phyloP scores from a whole-genome alignment of 225 moss, liverwort and hornwort species.

The Neckera pumila region DNA sequence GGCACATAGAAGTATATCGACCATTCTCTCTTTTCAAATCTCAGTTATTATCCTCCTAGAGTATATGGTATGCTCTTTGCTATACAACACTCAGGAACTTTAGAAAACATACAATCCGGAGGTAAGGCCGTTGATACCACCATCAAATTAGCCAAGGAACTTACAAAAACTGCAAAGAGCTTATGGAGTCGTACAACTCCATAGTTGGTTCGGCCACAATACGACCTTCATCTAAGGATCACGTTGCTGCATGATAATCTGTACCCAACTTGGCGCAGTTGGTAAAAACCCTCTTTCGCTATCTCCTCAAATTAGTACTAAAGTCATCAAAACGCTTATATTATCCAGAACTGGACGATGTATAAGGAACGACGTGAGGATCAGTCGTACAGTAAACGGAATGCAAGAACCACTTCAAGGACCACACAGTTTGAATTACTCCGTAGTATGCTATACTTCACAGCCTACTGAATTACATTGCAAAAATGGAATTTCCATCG shows the following conservation, averaged over 20 bases:
- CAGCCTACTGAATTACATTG: not conserved
- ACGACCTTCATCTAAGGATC: slow-evolving; percentile 30
- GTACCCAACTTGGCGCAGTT: slow-evolving; percentile 45
- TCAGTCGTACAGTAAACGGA: not conserved
- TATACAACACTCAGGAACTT: not conserved
- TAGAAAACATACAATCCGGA: not conserved
- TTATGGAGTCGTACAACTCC: slow-evolving; percentile 21
- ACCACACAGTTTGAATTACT: not conserved
- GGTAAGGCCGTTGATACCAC: not conserved
- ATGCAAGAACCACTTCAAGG: not conserved
- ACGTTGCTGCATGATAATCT: slow-evolving; percentile 55
- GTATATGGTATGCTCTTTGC: not conserved
- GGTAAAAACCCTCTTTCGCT: slow-evolving; percentile 22
- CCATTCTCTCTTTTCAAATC: not conserved
- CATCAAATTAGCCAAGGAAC: slow-evolving; percentile 29
- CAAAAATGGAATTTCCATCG: not conserved
- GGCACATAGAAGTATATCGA: not conserved
- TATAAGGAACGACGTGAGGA: not conserved
- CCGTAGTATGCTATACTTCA: not conserved
- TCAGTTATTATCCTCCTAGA: not conserved
- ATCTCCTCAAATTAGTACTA: slow-evolving; percentile 5
- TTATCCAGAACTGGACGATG: not conserved
- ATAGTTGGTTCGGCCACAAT: slow-evolving; percentile 27
- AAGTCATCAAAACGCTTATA: not conserved
- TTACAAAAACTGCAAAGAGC: slow-evolving; percentile 33